Percentiles rank a stretch among this genome's conserved stretches.
phyloP scores from a whole-genome alignment of 257 asterid genomes.

The Petrea volubilis region DNA sequence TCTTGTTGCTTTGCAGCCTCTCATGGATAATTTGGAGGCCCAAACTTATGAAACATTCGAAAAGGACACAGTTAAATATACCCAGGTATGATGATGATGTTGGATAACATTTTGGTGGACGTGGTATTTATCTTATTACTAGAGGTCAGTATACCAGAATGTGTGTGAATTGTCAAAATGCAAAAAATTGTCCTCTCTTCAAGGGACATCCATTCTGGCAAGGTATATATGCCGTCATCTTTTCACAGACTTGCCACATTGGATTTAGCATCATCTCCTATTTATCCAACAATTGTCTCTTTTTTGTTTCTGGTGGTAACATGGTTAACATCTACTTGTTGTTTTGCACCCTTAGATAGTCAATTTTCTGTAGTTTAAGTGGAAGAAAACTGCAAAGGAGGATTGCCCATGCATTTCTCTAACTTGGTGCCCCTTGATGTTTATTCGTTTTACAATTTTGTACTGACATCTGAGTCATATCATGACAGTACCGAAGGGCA shows the following conservation, averaged over 20 bases:
- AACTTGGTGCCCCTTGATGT: background rate
- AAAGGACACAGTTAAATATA: conserved; percentile 84
- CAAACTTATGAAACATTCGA: conserved; percentile 98
- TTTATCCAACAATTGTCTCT: background rate
- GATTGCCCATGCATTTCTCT: background rate
- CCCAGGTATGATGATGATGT: conserved; percentile 56
- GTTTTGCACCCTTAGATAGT: conserved; percentile 3
- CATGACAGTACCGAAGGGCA: conserved; percentile 90
- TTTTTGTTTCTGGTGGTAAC: conserved; percentile 5
- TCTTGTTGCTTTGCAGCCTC: conserved; percentile 70
- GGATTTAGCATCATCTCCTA: background rate
- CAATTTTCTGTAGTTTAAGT: background rate
- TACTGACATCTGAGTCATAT: conserved; percentile 18
- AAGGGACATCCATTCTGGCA: background rate
- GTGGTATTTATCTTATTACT: background rate
- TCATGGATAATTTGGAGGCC: conserved; percentile 99
- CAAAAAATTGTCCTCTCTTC: background rate
- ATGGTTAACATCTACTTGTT: background rate
- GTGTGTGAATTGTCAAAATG: background rate
- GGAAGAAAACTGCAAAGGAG: background rate
- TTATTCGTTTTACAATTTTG: conserved; percentile 1
- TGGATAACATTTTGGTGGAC: background rate
- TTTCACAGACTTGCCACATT: background rate
- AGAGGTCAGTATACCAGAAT: background rate
- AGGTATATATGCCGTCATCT: background rate